These are phyloP conservation scores for Aspergillus sp. DNA, from an alignment of 2,329 filamentous ascomycete genomes.

Conservation along the genomic window DNA sequence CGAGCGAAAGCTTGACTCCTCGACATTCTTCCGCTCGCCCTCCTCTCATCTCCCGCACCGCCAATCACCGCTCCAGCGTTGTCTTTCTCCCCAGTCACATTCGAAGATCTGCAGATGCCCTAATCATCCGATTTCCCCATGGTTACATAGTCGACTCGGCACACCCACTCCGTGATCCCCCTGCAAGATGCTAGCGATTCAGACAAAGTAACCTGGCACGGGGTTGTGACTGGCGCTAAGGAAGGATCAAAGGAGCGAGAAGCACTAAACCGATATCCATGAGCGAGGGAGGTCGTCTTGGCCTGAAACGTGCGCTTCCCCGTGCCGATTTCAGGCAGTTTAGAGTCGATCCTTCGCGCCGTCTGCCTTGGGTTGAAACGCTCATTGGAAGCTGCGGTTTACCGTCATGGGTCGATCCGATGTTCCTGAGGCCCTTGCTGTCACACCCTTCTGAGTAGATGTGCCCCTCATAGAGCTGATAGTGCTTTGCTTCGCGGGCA, in stretches of 20 bases:
- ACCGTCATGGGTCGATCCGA: not conserved
- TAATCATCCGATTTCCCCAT: slow-evolving; percentile 1
- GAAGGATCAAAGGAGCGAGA: not conserved
- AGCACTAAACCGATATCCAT: not conserved
- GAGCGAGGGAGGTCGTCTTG: not conserved
- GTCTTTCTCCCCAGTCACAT: not conserved
- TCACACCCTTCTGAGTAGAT: not conserved
- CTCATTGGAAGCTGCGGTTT: not conserved
- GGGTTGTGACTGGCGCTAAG: not conserved
- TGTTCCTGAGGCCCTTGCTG: not conserved
- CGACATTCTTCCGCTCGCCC: not conserved
- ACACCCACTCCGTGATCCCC: not conserved
- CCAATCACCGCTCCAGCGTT: not conserved
- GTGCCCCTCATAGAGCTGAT: not conserved
- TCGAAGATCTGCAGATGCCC: not conserved
- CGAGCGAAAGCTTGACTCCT: not conserved
- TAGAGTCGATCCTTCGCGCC: not conserved
- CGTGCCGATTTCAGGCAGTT: not conserved
- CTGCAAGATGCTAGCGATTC: not conserved
- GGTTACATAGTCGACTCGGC: not conserved
- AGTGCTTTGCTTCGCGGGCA: not conserved
- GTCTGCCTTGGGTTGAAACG: not conserved
- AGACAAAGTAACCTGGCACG: not conserved
- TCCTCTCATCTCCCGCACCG: slow-evolving; percentile 5
- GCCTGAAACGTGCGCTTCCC: not conserved